These are phyloP conservation scores for Yarrowia divulgata DNA, from an alignment of 805 yeast species.

Conservation along the genomic window DNA sequence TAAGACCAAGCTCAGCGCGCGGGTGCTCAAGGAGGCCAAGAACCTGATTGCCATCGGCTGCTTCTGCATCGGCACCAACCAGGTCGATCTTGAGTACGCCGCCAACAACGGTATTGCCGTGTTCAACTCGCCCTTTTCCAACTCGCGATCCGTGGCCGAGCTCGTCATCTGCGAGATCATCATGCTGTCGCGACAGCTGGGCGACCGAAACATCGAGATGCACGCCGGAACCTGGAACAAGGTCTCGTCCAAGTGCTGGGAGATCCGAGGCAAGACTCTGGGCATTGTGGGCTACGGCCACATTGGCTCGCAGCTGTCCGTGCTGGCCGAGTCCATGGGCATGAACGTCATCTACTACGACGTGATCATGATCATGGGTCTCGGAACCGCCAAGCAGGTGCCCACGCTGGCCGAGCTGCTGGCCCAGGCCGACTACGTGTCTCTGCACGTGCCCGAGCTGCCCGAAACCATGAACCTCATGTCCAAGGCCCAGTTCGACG, in stretches of 20 bases:
- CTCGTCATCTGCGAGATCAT: slow-evolving; percentile 94
- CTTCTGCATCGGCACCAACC: slow-evolving; percentile 99
- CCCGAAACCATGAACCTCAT: slow-evolving; percentile 90
- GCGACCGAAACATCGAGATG: slow-evolving; percentile 94
- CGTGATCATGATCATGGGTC: slow-evolving; percentile 88
- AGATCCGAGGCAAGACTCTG: slow-evolving; percentile 96
- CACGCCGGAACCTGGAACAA: slow-evolving; percentile 99
- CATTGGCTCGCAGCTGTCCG: slow-evolving; percentile 96
- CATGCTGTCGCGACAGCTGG: slow-evolving; percentile 92
- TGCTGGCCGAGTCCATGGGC: slow-evolving; percentile 96
- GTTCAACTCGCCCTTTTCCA: slow-evolving; percentile 97
- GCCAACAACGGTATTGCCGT: slow-evolving; percentile 94
- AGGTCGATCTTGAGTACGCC: slow-evolving; percentile 91
- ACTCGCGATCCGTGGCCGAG: slow-evolving; percentile 98
- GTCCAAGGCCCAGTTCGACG: slow-evolving; percentile 87
- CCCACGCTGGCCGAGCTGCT: slow-evolving; percentile 82
- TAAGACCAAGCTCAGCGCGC: slow-evolving; percentile 85
- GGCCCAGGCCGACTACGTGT: slow-evolving; percentile 81
- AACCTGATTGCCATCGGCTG: slow-evolving; percentile 92
- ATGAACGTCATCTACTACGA: slow-evolving; percentile 96
- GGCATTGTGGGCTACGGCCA: slow-evolving; percentile 99
- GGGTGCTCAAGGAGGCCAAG: slow-evolving; percentile 82
- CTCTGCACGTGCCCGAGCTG: slow-evolving; percentile 94
- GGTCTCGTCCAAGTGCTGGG: slow-evolving; percentile 95
- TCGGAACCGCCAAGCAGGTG: slow-evolving; percentile 97